Evolutionary conservation across 1,284 basidiomycete genomes (phyloP).

Genomic region (Moesziomyces globuligerus): DNA sequence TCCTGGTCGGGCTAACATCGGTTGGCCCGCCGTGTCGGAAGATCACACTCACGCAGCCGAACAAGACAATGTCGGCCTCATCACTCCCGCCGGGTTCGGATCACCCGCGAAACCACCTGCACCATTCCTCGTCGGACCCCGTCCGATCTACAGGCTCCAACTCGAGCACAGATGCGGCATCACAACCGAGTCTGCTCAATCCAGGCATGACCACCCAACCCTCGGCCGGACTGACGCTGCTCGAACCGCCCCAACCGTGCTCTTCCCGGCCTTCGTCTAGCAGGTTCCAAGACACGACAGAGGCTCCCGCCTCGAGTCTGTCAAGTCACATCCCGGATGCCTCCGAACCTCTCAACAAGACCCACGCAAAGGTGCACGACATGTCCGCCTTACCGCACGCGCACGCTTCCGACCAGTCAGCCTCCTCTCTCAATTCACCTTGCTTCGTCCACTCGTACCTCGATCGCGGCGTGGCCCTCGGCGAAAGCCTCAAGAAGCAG

Average conservation of each 20-base stretch:
- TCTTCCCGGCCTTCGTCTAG: constrained; percentile 16
- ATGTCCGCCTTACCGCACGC: constrained; percentile 33
- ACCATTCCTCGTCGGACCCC: constrained; percentile 15
- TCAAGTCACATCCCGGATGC: constrained; percentile 6
- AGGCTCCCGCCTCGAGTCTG: constrained; percentile 19
- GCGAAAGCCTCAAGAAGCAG: constrained; percentile 47
- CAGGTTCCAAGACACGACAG: constrained; percentile 20
- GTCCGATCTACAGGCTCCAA: constrained; percentile 18
- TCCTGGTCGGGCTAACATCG: constrained; percentile 14
- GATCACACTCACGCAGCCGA: not conserved
- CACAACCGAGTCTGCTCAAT: constrained; percentile 32
- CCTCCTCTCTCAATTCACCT: constrained; percentile 35
- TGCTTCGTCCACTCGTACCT: constrained; percentile 60
- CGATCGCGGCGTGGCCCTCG: constrained; percentile 46
- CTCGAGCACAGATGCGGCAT: constrained; percentile 3
- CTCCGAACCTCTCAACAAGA: constrained; percentile 25
- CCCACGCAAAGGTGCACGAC: constrained; percentile 46
- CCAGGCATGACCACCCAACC: constrained; percentile 46
- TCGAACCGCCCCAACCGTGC: constrained; percentile 22
- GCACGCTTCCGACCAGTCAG: constrained; percentile 14
- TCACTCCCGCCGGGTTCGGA: constrained; percentile 2
- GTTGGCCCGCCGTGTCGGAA: not conserved
- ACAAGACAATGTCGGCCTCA: constrained; percentile 12
- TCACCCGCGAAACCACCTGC: constrained; percentile 5
- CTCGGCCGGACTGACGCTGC: constrained; percentile 28